Evolutionary conservation across 257 asterid species (phyloP).

Genomic region (Galeopsis tetrahit): DNA sequence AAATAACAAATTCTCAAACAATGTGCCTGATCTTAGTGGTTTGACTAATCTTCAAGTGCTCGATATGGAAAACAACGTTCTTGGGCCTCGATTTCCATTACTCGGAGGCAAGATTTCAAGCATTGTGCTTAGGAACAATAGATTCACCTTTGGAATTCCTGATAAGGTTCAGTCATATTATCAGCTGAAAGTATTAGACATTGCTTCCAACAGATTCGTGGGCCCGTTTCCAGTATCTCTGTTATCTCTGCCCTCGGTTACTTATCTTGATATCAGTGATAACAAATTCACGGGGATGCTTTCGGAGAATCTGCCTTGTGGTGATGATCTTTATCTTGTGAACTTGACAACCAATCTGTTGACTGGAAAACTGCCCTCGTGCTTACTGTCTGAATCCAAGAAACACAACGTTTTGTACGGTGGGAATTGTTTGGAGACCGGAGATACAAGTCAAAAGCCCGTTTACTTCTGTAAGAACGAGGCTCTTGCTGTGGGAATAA

Average conservation of each 20-base stretch:
- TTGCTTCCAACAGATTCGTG: slow-evolving; percentile 73
- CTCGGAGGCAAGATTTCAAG: slow-evolving; percentile 52
- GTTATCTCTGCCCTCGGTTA: slow-evolving; percentile 68
- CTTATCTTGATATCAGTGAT: slow-evolving; percentile 57
- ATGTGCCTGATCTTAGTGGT: slow-evolving; percentile 73
- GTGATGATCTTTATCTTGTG: slow-evolving; percentile 55
- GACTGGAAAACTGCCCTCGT: slow-evolving; percentile 74
- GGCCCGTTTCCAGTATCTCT: slow-evolving; percentile 79
- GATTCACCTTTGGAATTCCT: slow-evolving; percentile 65
- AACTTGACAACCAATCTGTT: slow-evolving; percentile 73
- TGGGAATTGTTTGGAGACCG: slow-evolving; percentile 63
- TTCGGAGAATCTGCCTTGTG: slow-evolving; percentile 57
- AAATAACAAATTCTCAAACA: slow-evolving; percentile 68
- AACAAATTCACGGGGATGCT: slow-evolving; percentile 84
- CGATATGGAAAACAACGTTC: slow-evolving; percentile 59
- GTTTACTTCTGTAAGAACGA: slow-evolving; percentile 66
- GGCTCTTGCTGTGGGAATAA: slow-evolving; percentile 84
- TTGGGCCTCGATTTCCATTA: slow-evolving; percentile 76
- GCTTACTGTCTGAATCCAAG: slow-evolving; percentile 49
- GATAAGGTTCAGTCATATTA: slow-evolving; percentile 58
- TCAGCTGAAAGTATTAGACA: slow-evolving; percentile 62
- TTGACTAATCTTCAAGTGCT: slow-evolving; percentile 76
- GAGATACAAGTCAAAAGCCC: slow-evolving; percentile 58
- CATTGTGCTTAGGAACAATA: slow-evolving; percentile 63
- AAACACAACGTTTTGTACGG: slow-evolving; percentile 47